Conservation (phyloP, 2,329 filamentous ascomycete genomes). For the Fusarium newnesense region DNA sequence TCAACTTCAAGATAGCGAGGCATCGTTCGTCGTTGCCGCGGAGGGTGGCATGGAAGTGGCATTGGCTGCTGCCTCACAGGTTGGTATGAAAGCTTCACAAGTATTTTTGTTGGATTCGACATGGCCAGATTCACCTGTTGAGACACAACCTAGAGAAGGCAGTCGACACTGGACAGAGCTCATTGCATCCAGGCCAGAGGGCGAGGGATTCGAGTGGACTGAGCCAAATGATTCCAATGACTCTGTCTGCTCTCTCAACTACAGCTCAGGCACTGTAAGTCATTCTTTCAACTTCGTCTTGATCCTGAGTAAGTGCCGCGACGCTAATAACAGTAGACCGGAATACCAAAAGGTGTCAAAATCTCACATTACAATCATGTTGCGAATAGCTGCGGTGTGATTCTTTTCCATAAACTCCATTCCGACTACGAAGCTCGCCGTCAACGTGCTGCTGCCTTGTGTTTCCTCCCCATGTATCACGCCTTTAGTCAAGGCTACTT, state of each 20-base stretch:
- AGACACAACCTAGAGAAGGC: conserved; percentile 21
- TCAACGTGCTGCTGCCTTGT: conserved; percentile 59
- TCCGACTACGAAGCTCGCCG: conserved; percentile 58
- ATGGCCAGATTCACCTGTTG: conserved; percentile 55
- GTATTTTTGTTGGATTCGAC: conserved; percentile 74
- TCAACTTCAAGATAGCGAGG: conserved; percentile 77
- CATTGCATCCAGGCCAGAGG: conserved; percentile 62
- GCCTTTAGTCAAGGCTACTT: conserved; percentile 78
- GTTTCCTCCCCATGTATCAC: conserved; percentile 82
- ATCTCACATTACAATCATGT: conserved; percentile 83
- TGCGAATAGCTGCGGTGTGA: conserved; percentile 72
- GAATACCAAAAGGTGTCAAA: conserved; percentile 84
- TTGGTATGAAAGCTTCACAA: conserved; percentile 62
- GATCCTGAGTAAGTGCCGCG: neutral
- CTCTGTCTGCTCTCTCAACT: conserved; percentile 77
- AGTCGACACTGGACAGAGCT: conserved; percentile 71
- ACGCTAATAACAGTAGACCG: conserved; percentile 60
- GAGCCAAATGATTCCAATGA: conserved; percentile 61
- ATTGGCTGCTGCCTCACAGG: conserved; percentile 70
- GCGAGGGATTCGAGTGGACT: conserved; percentile 70
- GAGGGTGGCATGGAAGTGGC: conserved; percentile 69
- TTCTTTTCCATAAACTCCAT: conserved; percentile 55
- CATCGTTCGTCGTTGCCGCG: conserved; percentile 73
- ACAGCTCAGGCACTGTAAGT: conserved; percentile 73
- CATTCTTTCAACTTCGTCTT: too few species aligned